Percentiles rank a stretch among this genome's conserved stretches.
Evolutionary conservation across 208 protist genomes (phyloP).

Genomic region (Leishmania tropica): DNA sequence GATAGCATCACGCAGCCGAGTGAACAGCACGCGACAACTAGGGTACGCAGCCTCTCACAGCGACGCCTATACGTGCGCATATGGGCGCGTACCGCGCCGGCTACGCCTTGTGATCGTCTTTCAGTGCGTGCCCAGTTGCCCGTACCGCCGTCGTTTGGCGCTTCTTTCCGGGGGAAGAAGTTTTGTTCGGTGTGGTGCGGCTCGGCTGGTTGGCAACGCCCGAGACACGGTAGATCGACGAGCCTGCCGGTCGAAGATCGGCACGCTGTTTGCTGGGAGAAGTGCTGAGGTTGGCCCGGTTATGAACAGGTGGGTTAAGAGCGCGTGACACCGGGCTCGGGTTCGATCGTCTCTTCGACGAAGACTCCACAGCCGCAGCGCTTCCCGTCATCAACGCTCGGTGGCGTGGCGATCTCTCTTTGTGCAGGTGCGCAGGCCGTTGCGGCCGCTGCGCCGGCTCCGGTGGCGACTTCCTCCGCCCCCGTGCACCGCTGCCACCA

Average conservation of each 20-base stretch:
- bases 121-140: not conserved
- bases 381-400: not conserved
- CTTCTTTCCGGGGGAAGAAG: slow-evolving; percentile 2
- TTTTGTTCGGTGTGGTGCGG: slow-evolving; percentile 17
- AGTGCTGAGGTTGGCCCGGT: not conserved
- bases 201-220: slow-evolving; percentile 21
- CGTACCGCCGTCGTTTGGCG: slow-evolving; percentile 13
- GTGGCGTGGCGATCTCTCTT: slow-evolving; percentile 17
- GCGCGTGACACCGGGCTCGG: slow-evolving; percentile 3
- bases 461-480: slow-evolving; percentile 10
- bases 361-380: not conserved
- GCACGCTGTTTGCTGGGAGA: slow-evolving; percentile 14
- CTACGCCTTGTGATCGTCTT: slow-evolving; percentile 3
- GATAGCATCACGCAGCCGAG: not conserved
- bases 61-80: not conserved
- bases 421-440: slow-evolving; percentile 8
- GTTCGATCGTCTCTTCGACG: slow-evolving; percentile 1
- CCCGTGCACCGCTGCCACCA: slow-evolving; percentile 9
- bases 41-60: not conserved
- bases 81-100: not conserved
- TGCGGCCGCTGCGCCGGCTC: slow-evolving; percentile 8
- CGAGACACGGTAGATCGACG: slow-evolving; percentile 9
- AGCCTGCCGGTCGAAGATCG: slow-evolving; percentile 14
- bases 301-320: slow-evolving; percentile 9
- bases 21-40: not conserved